Evolutionary conservation across 192 early-diverging fungal genomes (phyloP), one percentile per base, ranked within the genome.

Genomic region (Dispira parvispora): DNA sequence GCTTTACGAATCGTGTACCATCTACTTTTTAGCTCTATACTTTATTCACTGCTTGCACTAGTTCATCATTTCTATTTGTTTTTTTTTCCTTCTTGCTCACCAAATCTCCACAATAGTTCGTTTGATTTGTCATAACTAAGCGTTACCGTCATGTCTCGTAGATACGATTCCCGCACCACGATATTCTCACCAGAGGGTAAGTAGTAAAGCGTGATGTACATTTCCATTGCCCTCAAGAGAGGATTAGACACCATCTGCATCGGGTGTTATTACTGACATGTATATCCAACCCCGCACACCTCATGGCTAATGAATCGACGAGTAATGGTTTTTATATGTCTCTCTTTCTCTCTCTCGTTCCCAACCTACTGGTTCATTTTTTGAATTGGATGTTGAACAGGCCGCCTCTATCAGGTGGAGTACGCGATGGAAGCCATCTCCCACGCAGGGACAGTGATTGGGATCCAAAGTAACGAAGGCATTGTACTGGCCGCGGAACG

Each of bases 401-500:
- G 94, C 45, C 83, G 92, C n/a, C 75, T 99, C 52, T 93, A 96
- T 76, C 96, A 99, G 78, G 96, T 99, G 63, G 96, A 99, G 78
- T 97, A 99, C 74, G 96, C 96, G 25, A 98, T 99, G 93, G 94
- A 99, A 73, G 94, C 96, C 44, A 98, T 99, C 71, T 92, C 90
- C 8, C 92, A 91, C 64, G 96, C 94, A 28, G 92, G 93, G 50
- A 96, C 88, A 61, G 87, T 88, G 16, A 82, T 99, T 27, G 96
- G 96, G 47, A 85, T 99, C 64, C 80, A 92, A 60, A 78, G 88
- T 52, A 83, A 80, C 47, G 94, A 99, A 62, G 96, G 96, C 50
- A 81, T 98, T 50, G 89, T 99, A 3, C 81, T 99, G 68, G 94
- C 91, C 23, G 96, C 96, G 26, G 94, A 96, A 74, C 94, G 94